phyloP scores from a whole-genome alignment of 306 rosid species.

The Carpinus fangiana region DNA sequence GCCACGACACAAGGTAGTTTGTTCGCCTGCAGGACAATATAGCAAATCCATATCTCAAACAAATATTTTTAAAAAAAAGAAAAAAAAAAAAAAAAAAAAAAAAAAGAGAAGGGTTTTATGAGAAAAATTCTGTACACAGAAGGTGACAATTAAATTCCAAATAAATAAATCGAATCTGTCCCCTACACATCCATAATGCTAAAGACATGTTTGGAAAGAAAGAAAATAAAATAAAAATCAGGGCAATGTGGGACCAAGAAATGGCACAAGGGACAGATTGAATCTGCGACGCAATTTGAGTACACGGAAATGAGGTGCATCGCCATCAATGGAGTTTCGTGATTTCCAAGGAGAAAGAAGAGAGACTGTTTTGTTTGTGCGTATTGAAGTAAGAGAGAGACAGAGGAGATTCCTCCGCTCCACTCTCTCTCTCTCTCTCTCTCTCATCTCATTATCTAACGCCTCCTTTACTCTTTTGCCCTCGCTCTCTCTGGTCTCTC shows the following conservation, averaged over 20 bases:
- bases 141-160: no score
- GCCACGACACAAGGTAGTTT: no score
- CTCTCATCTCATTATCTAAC: not conserved
- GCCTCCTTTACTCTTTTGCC: not conserved
- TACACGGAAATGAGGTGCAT: conserved; percentile 26
- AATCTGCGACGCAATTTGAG: conserved; percentile 19
- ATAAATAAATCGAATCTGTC: not conserved
- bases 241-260: conserved; percentile 18
- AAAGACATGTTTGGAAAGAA: no score
- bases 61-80: no score
- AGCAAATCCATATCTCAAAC: no score
- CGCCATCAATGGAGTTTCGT: conserved; percentile 39
- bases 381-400: not conserved
- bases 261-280: conserved; percentile 47
- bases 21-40: no score
- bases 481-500: conserved; percentile 7
- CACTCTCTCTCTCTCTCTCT: conserved; percentile 22
- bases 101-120: no score
- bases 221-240: not conserved
- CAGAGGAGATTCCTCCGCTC: not conserved
- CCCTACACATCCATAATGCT: not conserved
- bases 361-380: not conserved
- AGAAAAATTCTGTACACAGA: no score
- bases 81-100: no score
- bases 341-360: conserved; percentile 32